Evolutionary conservation across 495 filamentous ascomycete genomes (phyloP).

Genomic region (Bacidia gigantensis): DNA sequence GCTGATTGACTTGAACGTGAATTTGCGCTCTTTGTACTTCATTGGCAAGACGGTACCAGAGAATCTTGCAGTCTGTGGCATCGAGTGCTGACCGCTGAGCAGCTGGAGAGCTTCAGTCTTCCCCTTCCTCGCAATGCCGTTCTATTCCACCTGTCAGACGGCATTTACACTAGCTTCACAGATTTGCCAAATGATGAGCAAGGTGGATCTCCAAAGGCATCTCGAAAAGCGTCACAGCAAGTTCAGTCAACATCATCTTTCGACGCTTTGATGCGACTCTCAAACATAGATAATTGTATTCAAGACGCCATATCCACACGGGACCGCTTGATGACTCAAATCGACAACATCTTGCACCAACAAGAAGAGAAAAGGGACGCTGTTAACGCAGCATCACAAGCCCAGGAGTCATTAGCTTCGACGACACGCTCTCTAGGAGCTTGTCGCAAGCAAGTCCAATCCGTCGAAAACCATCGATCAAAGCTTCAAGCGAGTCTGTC

Average conservation of each 20-base stretch:
- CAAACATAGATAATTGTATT: constrained; percentile 81
- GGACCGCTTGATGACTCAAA: constrained; percentile 59
- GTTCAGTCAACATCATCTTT: constrained; percentile 62
- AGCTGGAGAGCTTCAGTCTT: constrained; percentile 56
- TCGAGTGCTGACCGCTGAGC: not conserved
- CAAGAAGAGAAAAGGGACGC: constrained; percentile 31
- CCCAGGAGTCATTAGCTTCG: constrained; percentile 47
- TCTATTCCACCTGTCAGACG: constrained; percentile 77
- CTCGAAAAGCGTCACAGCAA: constrained; percentile 29
- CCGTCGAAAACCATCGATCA: constrained; percentile 40
- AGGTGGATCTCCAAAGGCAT: constrained; percentile 16
- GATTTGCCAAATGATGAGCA: constrained; percentile 37
- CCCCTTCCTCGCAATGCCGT: constrained; percentile 76
- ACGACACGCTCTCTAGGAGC: constrained; percentile 45
- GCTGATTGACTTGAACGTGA: constrained; percentile 57
- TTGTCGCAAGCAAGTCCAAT: constrained; percentile 51
- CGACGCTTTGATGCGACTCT: constrained; percentile 77
- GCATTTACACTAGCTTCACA: constrained; percentile 65
- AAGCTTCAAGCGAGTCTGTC: constrained; percentile 54
- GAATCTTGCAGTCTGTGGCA: not conserved
- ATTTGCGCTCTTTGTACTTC: constrained; percentile 61
- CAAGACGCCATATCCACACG: constrained; percentile 77
- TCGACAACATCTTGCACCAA: constrained; percentile 53
- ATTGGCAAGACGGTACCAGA: constrained; percentile 49
- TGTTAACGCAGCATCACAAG: constrained; percentile 41